Base-by-base conservation (phyloP, 2,329 filamentous ascomycete genomes). In the Bimuria novae-zelandiae region DNA sequence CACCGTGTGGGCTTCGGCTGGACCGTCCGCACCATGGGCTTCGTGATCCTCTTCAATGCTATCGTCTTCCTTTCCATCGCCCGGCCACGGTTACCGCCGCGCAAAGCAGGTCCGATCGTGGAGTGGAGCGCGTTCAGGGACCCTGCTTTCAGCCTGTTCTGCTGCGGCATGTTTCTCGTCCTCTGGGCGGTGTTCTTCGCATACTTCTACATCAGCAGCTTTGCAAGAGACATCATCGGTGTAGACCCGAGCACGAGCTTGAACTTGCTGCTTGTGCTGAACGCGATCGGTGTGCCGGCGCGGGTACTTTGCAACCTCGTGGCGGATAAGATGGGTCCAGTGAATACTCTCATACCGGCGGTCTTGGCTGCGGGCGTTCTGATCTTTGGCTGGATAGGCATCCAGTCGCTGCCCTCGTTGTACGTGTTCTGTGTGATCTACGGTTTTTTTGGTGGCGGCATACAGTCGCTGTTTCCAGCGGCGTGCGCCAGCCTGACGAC, bases 201-300 rank as follows among this genome's bases (percentile, higher is more conserved):
- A 5, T 76, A 74, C 61, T 76, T 73, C 64, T 76, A 74, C 57
- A 68, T 60, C 47, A 77, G 19, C 67, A 74, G 33, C 10, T 63
- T 62, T 73, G 48, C 80, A 80, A 7, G 78, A 79, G 12, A 68
- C 72, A 76, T 45, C 70, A 35, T 47, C 8, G 21, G 33, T 23
- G 44, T 47, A 4, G 33, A 39, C n/a, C 30, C 32, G 5, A 29
- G 23, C n/a, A 37, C 32, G 22, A 72, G 6, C 73, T 71, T 60
- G 22, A 53, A 61, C 27, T 66, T 83, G 3, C 70, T 81, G 1
- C 78, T 83, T 36, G 73, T 82, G 47, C 48, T 63, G n/a, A 63
- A 63, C 63, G 79, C 76, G 1, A 75, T 78, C 0, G 80, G 79
- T 0, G 70, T 81, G 4, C 71, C 80, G 6, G 81, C 81, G 0